A percentile compares a stretch with the other conserved stretches of the same genome.
phyloP scores from a whole-genome alignment of 2,329 filamentous ascomycete genomes.

The Talaromyces atroroseus region DNA sequence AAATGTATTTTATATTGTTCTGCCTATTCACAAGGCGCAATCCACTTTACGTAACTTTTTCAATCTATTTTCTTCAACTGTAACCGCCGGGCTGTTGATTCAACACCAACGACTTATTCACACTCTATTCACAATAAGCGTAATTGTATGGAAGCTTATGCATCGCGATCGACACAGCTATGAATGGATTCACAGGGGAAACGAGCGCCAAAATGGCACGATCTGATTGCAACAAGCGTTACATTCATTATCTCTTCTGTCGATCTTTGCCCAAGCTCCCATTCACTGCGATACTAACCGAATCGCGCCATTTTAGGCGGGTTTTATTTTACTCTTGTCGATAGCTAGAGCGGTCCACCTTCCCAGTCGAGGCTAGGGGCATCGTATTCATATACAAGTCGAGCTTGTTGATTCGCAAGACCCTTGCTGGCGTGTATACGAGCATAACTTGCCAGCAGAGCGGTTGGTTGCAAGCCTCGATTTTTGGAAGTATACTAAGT shows the following conservation, averaged over 20 bases:
- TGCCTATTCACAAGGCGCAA: too few species aligned
- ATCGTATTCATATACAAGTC: not conserved
- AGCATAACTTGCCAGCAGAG: not conserved
- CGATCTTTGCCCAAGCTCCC: not conserved
- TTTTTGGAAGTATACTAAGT: not conserved
- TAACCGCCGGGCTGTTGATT: not conserved
- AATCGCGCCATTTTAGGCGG: conserved; percentile 5
- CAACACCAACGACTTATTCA: not conserved
- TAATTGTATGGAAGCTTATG: not conserved
- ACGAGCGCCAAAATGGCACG: not conserved
- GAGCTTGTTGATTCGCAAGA: not conserved
- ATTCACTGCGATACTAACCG: not conserved
- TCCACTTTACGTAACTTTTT: not conserved
- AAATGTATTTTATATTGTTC: too few species aligned
- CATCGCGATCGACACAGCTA: not conserved
- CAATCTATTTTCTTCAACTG: not conserved
- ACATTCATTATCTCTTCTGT: conserved; percentile 5
- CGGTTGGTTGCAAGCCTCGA: too few species aligned
- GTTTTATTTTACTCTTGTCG: not conserved
- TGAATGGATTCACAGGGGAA: not conserved
- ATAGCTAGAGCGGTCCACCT: not conserved
- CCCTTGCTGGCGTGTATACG: not conserved
- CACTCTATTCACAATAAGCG: not conserved
- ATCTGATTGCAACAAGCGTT: conserved; percentile 6
- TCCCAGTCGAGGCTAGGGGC: conserved; percentile 2